These are phyloP conservation scores for Aspergillus bridgeri DNA, from an alignment of 495 filamentous ascomycete species.

Conservation along the genomic window DNA sequence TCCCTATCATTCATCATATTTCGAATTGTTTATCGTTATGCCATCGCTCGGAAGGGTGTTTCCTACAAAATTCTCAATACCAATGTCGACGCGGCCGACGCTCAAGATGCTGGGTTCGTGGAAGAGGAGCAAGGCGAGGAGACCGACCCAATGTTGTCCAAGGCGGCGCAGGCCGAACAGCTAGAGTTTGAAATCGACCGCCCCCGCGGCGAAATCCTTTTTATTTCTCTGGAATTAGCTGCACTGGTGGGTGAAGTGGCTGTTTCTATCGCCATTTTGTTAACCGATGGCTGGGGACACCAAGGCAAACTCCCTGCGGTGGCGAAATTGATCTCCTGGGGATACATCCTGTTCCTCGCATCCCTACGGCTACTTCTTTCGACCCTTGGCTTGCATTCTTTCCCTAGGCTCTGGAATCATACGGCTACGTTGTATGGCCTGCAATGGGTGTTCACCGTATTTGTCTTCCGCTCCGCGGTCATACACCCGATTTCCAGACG, in stretches of 20 bases:
- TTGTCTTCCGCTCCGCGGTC: slow-evolving; percentile 79
- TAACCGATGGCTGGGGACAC: slow-evolving; percentile 51
- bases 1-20: slow-evolving; percentile 66
- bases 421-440: slow-evolving; percentile 80
- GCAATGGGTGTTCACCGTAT: slow-evolving; percentile 73
- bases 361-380: slow-evolving; percentile 70
- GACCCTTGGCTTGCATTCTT: slow-evolving; percentile 55
- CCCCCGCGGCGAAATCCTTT: slow-evolving; percentile 66
- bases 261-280: slow-evolving; percentile 60
- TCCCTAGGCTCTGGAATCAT: slow-evolving; percentile 87
- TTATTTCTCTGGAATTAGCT: slow-evolving; percentile 69
- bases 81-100: slow-evolving; percentile 44
- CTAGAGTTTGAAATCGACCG: slow-evolving; percentile 71
- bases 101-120: slow-evolving; percentile 40
- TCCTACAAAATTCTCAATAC: slow-evolving; percentile 35
- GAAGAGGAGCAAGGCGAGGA: slow-evolving; percentile 62
- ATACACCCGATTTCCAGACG: slow-evolving; percentile 64
- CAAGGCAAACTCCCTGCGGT: slow-evolving; percentile 59
- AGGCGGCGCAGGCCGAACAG: slow-evolving; percentile 62
- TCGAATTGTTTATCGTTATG: slow-evolving; percentile 50
- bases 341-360: slow-evolving; percentile 75
- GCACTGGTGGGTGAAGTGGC: slow-evolving; percentile 69
- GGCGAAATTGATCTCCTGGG: slow-evolving; percentile 67
- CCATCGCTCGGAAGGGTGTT: slow-evolving; percentile 35
- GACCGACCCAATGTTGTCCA: slow-evolving; percentile 58